Conservation (phyloP, 2,329 filamentous ascomycete genomes). For the Pyrenochaeta sp. region DNA sequence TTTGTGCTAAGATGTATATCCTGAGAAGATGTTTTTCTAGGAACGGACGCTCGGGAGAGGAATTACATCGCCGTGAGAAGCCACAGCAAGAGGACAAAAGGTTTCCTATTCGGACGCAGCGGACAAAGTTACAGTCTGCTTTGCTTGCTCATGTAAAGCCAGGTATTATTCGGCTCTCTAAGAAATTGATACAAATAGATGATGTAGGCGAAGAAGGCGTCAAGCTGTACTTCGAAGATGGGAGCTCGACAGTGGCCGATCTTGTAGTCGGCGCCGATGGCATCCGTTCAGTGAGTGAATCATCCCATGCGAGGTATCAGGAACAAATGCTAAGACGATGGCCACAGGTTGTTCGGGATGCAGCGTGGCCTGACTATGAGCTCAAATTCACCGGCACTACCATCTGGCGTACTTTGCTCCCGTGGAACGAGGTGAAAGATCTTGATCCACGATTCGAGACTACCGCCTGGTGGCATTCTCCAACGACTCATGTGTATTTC, state of each 20-base stretch:
- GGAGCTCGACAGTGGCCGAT: conserved; percentile 51
- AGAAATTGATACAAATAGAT: conserved; percentile 53
- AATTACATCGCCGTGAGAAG: conserved; percentile 33
- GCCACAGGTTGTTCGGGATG: conserved; percentile 52
- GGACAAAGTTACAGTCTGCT: conserved; percentile 57
- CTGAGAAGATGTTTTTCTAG: conserved; percentile 18
- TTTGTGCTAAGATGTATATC: background rate
- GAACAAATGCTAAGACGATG: conserved; percentile 4
- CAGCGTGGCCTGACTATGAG: conserved; percentile 54
- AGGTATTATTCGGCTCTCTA: conserved; percentile 56
- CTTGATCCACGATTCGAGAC: conserved; percentile 41
- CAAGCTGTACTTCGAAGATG: conserved; percentile 55
- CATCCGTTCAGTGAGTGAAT: conserved; percentile 58
- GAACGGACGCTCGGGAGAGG: conserved; percentile 44
- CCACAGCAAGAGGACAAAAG: background rate
- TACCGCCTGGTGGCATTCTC: conserved; percentile 57
- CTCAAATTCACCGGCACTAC: conserved; percentile 61
- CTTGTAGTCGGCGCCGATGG: conserved; percentile 58
- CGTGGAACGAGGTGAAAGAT: conserved; percentile 41
- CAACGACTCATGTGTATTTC: conserved; percentile 53
- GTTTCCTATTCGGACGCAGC: conserved; percentile 20
- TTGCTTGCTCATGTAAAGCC: conserved; percentile 58
- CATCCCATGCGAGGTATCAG: conserved; percentile 33
- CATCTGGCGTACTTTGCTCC: conserved; percentile 58
- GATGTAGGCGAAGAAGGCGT: conserved; percentile 47